These are phyloP conservation scores for Coniochaeta hoffmannii DNA, from an alignment of 2,329 filamentous ascomycete species.

Conservation along the genomic window DNA sequence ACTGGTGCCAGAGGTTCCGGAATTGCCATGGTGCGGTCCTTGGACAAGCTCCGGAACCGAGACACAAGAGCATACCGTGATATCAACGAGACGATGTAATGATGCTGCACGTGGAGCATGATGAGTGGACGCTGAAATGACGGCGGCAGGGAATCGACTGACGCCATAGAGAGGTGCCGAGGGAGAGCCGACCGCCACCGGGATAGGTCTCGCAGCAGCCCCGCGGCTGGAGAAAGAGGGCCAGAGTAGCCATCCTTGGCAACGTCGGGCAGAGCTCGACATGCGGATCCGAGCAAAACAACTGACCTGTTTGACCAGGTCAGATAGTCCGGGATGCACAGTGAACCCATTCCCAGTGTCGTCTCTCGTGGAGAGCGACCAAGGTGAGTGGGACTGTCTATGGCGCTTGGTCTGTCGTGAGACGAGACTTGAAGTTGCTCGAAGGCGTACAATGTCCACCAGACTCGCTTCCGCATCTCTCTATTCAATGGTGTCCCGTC, in stretches of 20 bases:
- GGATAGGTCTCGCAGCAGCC: constrained; percentile 27
- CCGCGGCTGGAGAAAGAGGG: constrained; percentile 27
- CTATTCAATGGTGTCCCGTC: constrained; percentile 24
- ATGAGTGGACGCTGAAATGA: constrained; percentile 27
- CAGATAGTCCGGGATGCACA: constrained; percentile 24
- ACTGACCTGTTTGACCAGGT: constrained; percentile 28
- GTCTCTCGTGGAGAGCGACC: constrained; percentile 26
- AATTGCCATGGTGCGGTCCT: constrained; percentile 17
- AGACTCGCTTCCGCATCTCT: constrained; percentile 21
- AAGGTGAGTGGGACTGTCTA: constrained; percentile 24
- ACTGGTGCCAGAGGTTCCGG: constrained; percentile 20
- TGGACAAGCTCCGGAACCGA: constrained; percentile 19
- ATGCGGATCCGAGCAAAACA: constrained; percentile 26
- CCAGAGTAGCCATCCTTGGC: constrained; percentile 27
- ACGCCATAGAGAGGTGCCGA: constrained; percentile 25
- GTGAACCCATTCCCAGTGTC: constrained; percentile 24
- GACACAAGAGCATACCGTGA: constrained; percentile 29
- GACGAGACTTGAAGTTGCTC: constrained; percentile 33
- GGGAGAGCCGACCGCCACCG: constrained; percentile 29
- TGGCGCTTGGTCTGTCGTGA: constrained; percentile 34
- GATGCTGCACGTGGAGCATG: constrained; percentile 29
- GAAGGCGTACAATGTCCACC: constrained; percentile 26
- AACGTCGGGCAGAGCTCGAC: constrained; percentile 24
- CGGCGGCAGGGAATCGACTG: constrained; percentile 21
- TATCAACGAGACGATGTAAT: constrained; percentile 29